These are phyloP conservation scores for Chondrus crispus DNA, from an alignment of 23 red algal species.

Conservation along the genomic window DNA sequence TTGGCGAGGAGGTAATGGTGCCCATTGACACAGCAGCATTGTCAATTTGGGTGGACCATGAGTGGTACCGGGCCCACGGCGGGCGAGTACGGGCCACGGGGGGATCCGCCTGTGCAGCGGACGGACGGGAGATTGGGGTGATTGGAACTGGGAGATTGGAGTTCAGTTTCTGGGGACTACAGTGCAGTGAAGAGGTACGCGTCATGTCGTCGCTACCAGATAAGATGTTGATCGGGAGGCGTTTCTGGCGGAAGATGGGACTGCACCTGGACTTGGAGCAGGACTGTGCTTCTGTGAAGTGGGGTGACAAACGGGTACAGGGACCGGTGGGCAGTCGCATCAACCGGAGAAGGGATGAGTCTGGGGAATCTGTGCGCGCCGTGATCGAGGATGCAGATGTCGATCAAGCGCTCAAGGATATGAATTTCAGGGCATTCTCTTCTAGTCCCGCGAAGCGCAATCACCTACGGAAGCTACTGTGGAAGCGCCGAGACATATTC, in stretches of 20 bases:
- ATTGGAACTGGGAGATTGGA: neutral
- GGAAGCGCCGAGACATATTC: neutral
- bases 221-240: neutral
- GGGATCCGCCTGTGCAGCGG: neutral
- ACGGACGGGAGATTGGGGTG: neutral
- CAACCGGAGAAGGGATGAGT: neutral
- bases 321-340: neutral
- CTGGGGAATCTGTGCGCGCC: neutral
- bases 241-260: neutral
- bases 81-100: neutral
- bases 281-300: neutral
- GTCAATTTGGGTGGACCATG: constrained; percentile 1
- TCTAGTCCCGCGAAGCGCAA: neutral
- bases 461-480: neutral
- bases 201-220: neutral
- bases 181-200: neutral
- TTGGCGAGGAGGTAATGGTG: neutral
- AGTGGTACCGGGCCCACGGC: neutral
- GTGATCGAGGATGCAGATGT: neutral
- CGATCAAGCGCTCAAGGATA: neutral
- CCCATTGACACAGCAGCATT: neutral
- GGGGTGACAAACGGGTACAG: neutral
- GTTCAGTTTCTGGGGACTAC: neutral
- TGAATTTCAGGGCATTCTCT: neutral
- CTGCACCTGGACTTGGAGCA: constrained; percentile 6